Evolutionary conservation across 805 yeast genomes (phyloP), one percentile per base, ranked within the genome.

Genomic region (Candida chauliodis): DNA sequence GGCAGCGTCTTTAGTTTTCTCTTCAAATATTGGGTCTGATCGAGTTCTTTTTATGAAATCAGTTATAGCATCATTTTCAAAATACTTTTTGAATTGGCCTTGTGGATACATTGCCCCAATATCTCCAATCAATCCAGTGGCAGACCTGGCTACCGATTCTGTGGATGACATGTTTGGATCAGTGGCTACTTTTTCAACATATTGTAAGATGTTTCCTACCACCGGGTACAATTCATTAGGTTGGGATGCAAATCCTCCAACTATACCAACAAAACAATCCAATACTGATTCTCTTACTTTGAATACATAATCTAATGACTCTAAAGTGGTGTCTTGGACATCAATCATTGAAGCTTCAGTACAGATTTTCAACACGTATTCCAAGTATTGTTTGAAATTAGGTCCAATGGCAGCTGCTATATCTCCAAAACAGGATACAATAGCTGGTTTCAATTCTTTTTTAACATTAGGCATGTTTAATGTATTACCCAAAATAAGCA

Each of bases 241-340:
- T 14, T 69, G 62, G 38, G 76, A 82, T 43, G 78, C 79, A 52
- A 87, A 62, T n/a, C 98, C 97, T 35, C 95, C 89, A 41, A 91
- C 88, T 35, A 93, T 81, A 45, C 99, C 99, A 24, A 90, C 95
- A 57, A 88, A 93, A 26, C 96, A 89, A 60, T 93, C 98, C 50
- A 93, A 71, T n/a, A 90, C 91, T 4, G 98, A 73, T 62, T 88
- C 96, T 49, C 82, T 79, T 33, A 93, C 78, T 34, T 69, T 72
- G 43, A 77, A 65, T 23, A 82, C 74, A 52, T 87, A 87, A 45
- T 90, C 96, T 41, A 80, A 69, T 14, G 88, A 76, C 45, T 93
- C 98, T 29, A 78, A 55, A 8, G 89, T 71, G 29, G 74, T 63
- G 49, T 84, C 91, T 45, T 79, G 84, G 0, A 84, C 79, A 43